Conservation (phyloP, 108 stramenopile genomes). For the Chaetoceros tenuissimus region DNA sequence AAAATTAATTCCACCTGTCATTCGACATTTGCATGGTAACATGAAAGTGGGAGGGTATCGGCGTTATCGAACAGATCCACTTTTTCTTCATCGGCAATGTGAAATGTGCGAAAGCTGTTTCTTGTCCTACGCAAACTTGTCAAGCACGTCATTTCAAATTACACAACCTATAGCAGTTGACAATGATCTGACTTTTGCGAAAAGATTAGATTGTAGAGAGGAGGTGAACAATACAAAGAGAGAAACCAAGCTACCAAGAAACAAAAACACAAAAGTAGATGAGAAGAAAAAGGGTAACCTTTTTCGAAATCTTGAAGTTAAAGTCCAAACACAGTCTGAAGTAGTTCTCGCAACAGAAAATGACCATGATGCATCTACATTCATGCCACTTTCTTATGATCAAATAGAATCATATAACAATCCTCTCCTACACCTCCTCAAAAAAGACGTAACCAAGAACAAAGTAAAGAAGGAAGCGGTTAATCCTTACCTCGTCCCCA, state of each 20-base stretch:
- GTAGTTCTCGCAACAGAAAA: not conserved
- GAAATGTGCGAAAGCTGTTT: conserved; percentile 71
- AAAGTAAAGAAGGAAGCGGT: too few species aligned
- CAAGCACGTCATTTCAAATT: conserved; percentile 21
- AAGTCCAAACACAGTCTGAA: not conserved
- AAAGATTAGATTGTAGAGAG: not conserved
- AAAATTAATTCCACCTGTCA: conserved; percentile 62
- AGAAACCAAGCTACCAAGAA: not conserved
- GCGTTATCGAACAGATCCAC: conserved; percentile 56
- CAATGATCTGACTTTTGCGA: not conserved
- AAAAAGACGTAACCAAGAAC: too few species aligned
- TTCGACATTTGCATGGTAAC: conserved; percentile 53
- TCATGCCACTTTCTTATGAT: not conserved
- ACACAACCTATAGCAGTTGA: conserved; percentile 8
- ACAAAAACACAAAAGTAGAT: not conserved
- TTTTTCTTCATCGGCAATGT: conserved; percentile 66
- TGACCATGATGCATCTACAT: not conserved
- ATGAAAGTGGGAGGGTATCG: conserved; percentile 39
- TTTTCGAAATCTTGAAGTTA: not conserved
- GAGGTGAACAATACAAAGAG: too few species aligned
- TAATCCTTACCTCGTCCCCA: too few species aligned
- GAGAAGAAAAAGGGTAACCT: not conserved
- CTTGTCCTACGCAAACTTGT: conserved; percentile 62
- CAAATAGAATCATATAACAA: not conserved
- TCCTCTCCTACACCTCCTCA: too few species aligned